Evolutionary conservation across 257 asterid species (phyloP), one percentile per base, ranked within the genome.

Genomic region (Prunella vulgaris): DNA sequence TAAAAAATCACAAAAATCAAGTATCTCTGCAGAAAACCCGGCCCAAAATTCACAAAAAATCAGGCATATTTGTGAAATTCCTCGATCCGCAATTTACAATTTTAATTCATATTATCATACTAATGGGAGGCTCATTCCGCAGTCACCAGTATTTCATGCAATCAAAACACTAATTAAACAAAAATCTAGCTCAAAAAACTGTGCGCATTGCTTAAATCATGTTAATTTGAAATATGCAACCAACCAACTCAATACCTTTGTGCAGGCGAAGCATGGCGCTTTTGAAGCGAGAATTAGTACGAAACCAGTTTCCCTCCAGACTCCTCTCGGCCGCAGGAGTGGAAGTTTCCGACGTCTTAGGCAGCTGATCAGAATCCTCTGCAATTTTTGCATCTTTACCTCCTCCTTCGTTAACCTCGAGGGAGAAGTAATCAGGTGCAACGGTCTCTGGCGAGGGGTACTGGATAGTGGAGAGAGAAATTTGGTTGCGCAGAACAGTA

Each of bases 251-350:
- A 30, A 63, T 57, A 94, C 99, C 99, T 83, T 86, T 88, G 68
- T 94, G 99, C 65, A 94, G 97, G 74, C 90, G 88, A 40, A 94
- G 90, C 97, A 91, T 87, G 21, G 96, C 93, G 73, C 97, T 94
- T 71, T 74, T 87, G 79, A 85, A 83, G 66, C 91, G 84, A 59
- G 84, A 86, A 73, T 83, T 84, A 64, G 88, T 79, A n/a, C 83
- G 83, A 83, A 94, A 94, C 99, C 99, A 94, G 78, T 63, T 87
- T 52, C 97, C 96, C 60, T 94, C 99, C 8, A 91, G 80, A 20
- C 78, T 83, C 78, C 85, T 80, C 72, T 69, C 78, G 35, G 67
- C 57, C 63, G 75, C 77, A 44, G 82, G 81, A 35, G 75, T 37
- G 27, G 82, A 68, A 68, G 65, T 53, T 10, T 77, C 76, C 30